Evolutionary conservation across 129 eudicot genomes (phyloP), one percentile per base, ranked within the genome.

Genomic region (Lonicera japonica): DNA sequence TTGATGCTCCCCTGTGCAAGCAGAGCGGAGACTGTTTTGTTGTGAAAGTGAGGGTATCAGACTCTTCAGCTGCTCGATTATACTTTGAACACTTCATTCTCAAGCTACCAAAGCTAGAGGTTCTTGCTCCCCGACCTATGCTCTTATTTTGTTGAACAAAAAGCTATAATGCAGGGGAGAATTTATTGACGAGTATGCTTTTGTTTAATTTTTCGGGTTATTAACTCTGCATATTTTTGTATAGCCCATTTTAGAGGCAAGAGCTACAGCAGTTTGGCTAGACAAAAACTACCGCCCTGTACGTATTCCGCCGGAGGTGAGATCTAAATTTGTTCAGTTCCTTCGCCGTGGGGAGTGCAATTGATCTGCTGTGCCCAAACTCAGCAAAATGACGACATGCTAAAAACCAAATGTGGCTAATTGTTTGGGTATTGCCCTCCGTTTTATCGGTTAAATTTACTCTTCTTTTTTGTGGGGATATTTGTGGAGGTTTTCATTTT

Each of bases 91-190:
- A 88, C 52, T 73, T 80, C 51, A 85, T 94, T 39, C 56, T 67
- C 75, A 94, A 94, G 80, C 55, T 88, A 62, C 95, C 99, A 58
- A 75, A 71, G 54, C 63, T 62, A 80, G 96, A 94, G 96, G 99
- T 88, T 53, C 25, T 48, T 34, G 19, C 46, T 29, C 29, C 47
- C 48, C 12, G 48, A 58, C 9, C 36, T 29, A 29, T 29, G 2
- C 36, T 29, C 36, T 21, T 22, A 11, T 29, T 38, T 19, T 67
- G 55, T 56, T 21, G 6, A 5, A 24, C 23, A 25, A 63, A 21
- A 13, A n/a, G n/a, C n/a, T 21, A 43, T 39, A 15, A 14, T 38
- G 11, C 16, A n/a, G 15, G 2, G 13, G 21, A 52, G 52, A 5
- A 21, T 40, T 61, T 43, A 9, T 66, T 40, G 18, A 39, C 54